A percentile compares a stretch with the other conserved stretches of the same genome.
Evolutionary conservation across 768 basidiomycete species (phyloP).

Genomic region (Tricholoma hemisulphureum): DNA sequence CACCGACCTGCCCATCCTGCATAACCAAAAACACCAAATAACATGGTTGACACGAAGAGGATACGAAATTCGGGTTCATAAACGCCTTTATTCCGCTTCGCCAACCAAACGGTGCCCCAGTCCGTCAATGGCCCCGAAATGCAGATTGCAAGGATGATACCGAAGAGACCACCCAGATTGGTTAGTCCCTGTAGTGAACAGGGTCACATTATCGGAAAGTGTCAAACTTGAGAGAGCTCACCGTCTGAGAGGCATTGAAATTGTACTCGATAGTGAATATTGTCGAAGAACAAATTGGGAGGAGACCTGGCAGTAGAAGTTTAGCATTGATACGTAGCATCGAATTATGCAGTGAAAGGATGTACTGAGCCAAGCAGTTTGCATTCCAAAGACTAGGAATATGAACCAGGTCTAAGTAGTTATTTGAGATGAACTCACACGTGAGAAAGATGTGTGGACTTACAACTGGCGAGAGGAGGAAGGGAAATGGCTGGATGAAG

Average conservation of each 20-base stretch:
- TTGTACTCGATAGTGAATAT: constrained; percentile 45
- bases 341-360: too few relatives aligned
- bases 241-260: constrained; percentile 42
- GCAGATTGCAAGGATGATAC: constrained; percentile 37
- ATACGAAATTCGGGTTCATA: constrained; percentile 49
- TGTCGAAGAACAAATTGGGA: constrained; percentile 44
- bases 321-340: too few relatives aligned
- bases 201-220: background rate
- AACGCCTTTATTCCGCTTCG: constrained; percentile 42
- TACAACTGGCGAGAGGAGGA: constrained; percentile 42
- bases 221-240: constrained; percentile 9
- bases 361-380: constrained; percentile 46
- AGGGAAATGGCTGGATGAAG: constrained; percentile 42
- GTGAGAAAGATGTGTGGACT: constrained; percentile 5
- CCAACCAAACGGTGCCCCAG: constrained; percentile 42
- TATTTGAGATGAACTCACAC: too few relatives aligned
- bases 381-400: constrained; percentile 39
- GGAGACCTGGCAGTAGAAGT: constrained; percentile 40
- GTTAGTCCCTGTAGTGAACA: constrained; percentile 31
- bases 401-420: constrained; percentile 34
- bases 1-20: constrained; percentile 46
- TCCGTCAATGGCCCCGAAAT: constrained; percentile 41
- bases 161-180: constrained; percentile 43
- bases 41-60: constrained; percentile 40
- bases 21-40: constrained; percentile 46